These are phyloP conservation scores for Solanum pimpinellifolium DNA, from an alignment of 257 asterid genomes.

Conservation along the genomic window DNA sequence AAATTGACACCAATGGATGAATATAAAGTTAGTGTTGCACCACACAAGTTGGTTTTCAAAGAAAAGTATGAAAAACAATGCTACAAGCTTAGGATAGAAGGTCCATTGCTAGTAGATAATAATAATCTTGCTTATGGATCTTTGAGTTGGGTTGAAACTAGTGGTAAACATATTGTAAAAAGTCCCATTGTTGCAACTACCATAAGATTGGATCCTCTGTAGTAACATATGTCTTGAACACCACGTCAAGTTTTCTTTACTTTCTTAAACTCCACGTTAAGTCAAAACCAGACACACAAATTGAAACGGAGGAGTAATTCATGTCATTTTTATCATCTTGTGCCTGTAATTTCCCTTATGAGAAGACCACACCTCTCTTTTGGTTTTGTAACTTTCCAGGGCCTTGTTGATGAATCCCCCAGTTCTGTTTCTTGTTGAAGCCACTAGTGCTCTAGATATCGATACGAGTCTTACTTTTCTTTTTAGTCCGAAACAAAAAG, in stretches of 20 bases:
- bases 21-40: background rate
- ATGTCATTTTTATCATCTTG: background rate
- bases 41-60: background rate
- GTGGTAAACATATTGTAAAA: conserved; percentile 29
- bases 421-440: background rate
- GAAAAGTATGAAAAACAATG: conserved; percentile 31
- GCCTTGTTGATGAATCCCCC: background rate
- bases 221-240: background rate
- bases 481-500: too few relatives aligned
- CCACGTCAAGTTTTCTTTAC: too few relatives aligned
- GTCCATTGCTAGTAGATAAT: conserved; percentile 6
- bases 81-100: conserved; percentile 36
- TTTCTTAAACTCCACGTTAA: background rate
- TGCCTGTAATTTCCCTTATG: background rate
- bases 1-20: background rate
- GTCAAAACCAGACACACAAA: background rate
- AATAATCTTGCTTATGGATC: conserved; percentile 22
- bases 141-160: conserved; percentile 44
- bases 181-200: conserved; percentile 54
- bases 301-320: background rate
- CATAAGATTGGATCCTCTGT: background rate
- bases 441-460: background rate
- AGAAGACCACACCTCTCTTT: too few relatives aligned
- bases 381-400: background rate
- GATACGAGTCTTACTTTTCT: too few relatives aligned